Evolutionary conservation across 2,329 filamentous ascomycete genomes (phyloP), one percentile per base, ranked within the genome.

Genomic region (Paramyrothecium roridum): DNA sequence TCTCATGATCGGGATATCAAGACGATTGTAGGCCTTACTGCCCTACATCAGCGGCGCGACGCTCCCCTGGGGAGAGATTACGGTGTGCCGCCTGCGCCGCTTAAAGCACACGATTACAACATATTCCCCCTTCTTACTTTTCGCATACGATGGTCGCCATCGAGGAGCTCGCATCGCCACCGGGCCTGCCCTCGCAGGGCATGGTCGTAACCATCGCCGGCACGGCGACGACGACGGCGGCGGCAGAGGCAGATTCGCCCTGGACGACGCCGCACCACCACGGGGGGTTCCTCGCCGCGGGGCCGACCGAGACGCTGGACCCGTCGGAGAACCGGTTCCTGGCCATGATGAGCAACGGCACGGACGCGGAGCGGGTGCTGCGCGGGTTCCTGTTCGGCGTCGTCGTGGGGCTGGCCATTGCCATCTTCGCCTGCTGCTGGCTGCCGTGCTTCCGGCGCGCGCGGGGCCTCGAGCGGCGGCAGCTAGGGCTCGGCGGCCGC

Each of bases 331-430:
- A 43, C 37, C 37, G 37, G 26, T 63, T 70, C 53, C 59, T 68
- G 56, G 54, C 61, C 34, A 60, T 71, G 46, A 62, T 68, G 22
- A 61, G 59, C 10, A 64, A 63, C 26, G 69, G 68, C 8, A 67
- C 67, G 6, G 65, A 58, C 51, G 66, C 66, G 16, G 69, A 70
- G 46, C 69, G 64, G 57, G 62, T 71, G 12, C 63, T 70, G 48
- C 65, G 66, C 12, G 69, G 68, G 37, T 70, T 72, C 60, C 59
- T 72, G 20, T 66, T 71, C 48, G 70, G 69, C 45, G 59, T 71
- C 23, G 68, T 65, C 1, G 57, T 70, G 21, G 69, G 69, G 3
- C 56, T 71, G 4, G 54, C 68, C 7, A 54, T 71, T n/a, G 69
- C 66, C 46, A 64, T 67, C 52, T 59, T 70, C 47, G 55, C 67